Evolutionary conservation across 2,329 filamentous ascomycete species (phyloP), one percentile per base, ranked within the genome.

Genomic region (Neonectria magnoliae): DNA sequence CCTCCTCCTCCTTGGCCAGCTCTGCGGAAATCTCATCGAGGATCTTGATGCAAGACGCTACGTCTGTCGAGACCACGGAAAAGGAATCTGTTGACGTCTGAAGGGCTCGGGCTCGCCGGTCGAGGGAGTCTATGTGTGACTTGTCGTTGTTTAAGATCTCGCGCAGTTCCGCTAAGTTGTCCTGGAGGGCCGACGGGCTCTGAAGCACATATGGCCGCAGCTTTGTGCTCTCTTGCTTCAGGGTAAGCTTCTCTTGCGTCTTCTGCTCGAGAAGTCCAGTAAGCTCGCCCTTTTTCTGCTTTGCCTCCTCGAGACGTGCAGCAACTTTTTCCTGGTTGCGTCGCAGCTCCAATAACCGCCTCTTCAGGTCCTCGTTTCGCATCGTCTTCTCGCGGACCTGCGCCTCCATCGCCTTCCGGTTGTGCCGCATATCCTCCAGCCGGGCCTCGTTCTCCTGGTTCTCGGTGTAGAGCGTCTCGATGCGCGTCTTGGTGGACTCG

Each of bases 41-140:
- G 13, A 98, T 85, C 75, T 95, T 95, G 74, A 94, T 94, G 75
- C 94, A 97, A 2, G 91, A 90, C 8, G 92, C 90, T 16, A 99
- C 93, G 74, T 99, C 96, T 11, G 91, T 88, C 9, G 91, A 86
- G 1, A 98, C 93, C 0, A 97, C 90, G 4, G 88, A 85, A 76
- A 98, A 98, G 0, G 94, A 95, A 78, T 98, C 95, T 3, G 90
- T 90, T 8, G 93, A 97, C 1, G 95, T 98, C 76, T 98, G 94
- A 22, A 99, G 84, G 0, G 94, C 95, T 65, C 96, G 88, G n/a
- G 92, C 90, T 60, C 95, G 88, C 68, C 93, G 90, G 78, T 99
- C 96, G 48, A 98, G 87, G 1, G 90, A 84, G 75, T 98, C 95
- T 66, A 98, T 97, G 65, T 95, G 92, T 10, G 88, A 83, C 76